These are phyloP conservation scores for Phytophthora fragariaefolia DNA, from an alignment of 352 stramenopile genomes.

Conservation along the genomic window DNA sequence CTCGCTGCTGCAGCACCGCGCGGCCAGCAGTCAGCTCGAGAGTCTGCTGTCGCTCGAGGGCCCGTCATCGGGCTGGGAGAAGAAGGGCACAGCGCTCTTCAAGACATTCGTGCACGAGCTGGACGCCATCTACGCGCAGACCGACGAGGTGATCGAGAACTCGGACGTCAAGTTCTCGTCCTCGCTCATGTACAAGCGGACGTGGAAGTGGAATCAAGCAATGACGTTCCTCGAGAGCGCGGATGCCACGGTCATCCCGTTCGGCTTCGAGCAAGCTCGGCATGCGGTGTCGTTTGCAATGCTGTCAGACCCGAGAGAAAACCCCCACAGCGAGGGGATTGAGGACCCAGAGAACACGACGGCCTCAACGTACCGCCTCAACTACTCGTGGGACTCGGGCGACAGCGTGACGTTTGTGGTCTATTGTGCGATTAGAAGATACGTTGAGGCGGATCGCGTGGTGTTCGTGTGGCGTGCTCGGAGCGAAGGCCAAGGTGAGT, in stretches of 20 bases:
- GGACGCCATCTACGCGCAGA: constrained; percentile 34
- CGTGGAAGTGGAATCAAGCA: constrained; percentile 20
- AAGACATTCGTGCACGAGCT: constrained; percentile 38
- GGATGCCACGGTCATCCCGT: constrained; percentile 26
- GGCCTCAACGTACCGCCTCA: constrained; percentile 26
- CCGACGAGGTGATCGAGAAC: constrained; percentile 30
- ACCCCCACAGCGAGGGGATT: constrained; percentile 25
- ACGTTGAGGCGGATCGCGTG: constrained; percentile 48
- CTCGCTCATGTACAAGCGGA: constrained; percentile 31
- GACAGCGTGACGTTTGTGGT: constrained; percentile 27
- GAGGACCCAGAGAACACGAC: constrained; percentile 29
- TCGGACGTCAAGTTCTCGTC: constrained; percentile 27
- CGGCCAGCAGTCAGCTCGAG: constrained; percentile 22
- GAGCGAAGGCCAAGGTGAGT: constrained; percentile 45
- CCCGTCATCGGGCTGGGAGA: constrained; percentile 3
- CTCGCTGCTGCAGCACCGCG: constrained; percentile 27
- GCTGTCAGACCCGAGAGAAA: constrained; percentile 27
- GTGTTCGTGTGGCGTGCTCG: constrained; percentile 61
- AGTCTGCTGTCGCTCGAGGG: constrained; percentile 22
- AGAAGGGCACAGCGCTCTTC: constrained; percentile 36
- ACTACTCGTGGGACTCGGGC: constrained; percentile 33
- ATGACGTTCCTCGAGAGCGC: constrained; percentile 35
- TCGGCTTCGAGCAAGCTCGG: constrained; percentile 26
- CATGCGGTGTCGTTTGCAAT: constrained; percentile 27
- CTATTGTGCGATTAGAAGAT: constrained; percentile 48